Conservation (phyloP, 352 stramenopile species). For the Globisporangium carolinianum region DNA sequence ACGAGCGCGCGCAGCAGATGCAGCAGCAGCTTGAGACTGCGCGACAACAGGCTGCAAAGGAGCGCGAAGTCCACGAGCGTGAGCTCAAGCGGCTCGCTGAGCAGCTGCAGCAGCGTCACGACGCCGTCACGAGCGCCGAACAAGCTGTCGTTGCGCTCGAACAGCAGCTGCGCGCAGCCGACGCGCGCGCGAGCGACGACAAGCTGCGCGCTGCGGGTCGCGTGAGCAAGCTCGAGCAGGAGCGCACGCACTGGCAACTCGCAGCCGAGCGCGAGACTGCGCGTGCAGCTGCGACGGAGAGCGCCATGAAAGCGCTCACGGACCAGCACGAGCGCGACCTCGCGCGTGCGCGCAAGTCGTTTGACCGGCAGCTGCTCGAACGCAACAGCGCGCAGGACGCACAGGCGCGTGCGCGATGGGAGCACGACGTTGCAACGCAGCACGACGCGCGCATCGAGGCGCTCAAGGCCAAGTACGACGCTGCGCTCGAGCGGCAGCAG, state of each 20-base stretch:
- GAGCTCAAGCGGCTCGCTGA: slow-evolving; percentile 41
- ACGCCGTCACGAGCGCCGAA: slow-evolving; percentile 39
- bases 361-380: slow-evolving; percentile 45
- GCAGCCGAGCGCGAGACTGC: slow-evolving; percentile 50
- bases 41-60: slow-evolving; percentile 33
- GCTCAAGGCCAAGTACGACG: slow-evolving; percentile 67
- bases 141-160: slow-evolving; percentile 38
- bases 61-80: slow-evolving; percentile 38
- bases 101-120: slow-evolving; percentile 55
- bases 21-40: slow-evolving; percentile 29
- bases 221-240: slow-evolving; percentile 40
- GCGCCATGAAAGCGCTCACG: slow-evolving; percentile 22
- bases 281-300: slow-evolving; percentile 21
- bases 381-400: slow-evolving; percentile 46
- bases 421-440: slow-evolving; percentile 61
- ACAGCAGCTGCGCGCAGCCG: slow-evolving; percentile 21
- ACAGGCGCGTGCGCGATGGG: slow-evolving; percentile 50
- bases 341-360: slow-evolving; percentile 30
- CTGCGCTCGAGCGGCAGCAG: slow-evolving; percentile 50
- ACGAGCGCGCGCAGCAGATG: slow-evolving; percentile 29
- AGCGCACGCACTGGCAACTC: slow-evolving; percentile 35
- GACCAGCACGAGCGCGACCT: slow-evolving; percentile 50
- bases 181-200: slow-evolving; percentile 32
- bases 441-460: slow-evolving; percentile 66
- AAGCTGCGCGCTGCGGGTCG: slow-evolving; percentile 36